Evolutionary conservation across 805 yeast species (phyloP).

Genomic region (Kurtzmaniella cleridarum): DNA sequence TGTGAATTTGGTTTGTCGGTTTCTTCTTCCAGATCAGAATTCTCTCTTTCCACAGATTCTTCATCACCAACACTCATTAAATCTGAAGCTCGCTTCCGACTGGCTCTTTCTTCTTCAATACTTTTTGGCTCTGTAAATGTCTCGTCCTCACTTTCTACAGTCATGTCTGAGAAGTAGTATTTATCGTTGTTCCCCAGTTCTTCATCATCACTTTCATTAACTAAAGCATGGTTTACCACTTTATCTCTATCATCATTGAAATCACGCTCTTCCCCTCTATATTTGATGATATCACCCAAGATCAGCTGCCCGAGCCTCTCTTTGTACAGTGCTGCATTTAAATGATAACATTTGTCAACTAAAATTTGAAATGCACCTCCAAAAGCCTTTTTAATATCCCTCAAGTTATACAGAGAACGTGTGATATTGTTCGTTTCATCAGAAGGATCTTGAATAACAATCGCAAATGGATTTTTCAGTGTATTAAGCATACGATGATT

Average conservation of each 20-base stretch:
- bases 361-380: conserved; percentile 81
- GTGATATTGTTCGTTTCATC: conserved; percentile 81
- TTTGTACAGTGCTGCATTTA: conserved; percentile 61
- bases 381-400: conserved; percentile 79
- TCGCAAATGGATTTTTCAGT: conserved; percentile 49
- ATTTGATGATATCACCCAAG: conserved; percentile 72
- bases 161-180: conserved; percentile 39
- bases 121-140: conserved; percentile 4
- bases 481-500: conserved; percentile 46
- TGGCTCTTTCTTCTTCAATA: conserved; percentile 3
- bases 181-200: conserved; percentile 34
- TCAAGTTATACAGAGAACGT: conserved; percentile 74
- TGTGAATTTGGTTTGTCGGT: conserved; percentile 4
- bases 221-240: conserved; percentile 56
- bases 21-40: conserved; percentile 7
- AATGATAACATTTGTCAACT: conserved; percentile 67
- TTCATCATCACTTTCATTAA: conserved; percentile 21
- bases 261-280: conserved; percentile 68
- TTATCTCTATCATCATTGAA: conserved; percentile 67
- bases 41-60: neutral
- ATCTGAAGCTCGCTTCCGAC: conserved; percentile 12
- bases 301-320: conserved; percentile 67
- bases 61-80: conserved; percentile 16
- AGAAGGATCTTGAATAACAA: conserved; percentile 86
- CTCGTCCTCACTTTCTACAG: conserved; percentile 31